Base-by-base conservation (phyloP, 2,329 filamentous ascomycete species). In the Cercospora zeina region DNA sequence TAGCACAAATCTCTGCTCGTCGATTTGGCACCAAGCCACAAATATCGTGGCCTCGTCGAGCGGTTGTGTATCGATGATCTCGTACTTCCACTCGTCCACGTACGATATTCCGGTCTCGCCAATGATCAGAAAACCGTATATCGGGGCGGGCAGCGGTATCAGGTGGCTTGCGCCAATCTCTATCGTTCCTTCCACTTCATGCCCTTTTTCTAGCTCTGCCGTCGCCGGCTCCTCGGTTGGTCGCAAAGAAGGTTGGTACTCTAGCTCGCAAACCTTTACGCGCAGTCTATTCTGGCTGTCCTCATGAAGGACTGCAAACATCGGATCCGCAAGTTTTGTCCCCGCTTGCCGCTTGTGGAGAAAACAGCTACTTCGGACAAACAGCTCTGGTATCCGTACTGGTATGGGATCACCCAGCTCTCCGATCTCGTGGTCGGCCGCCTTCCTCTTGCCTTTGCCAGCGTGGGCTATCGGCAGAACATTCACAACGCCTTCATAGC, bases 1-100 rank as follows among this genome's bases (percentile, higher is more conserved):
- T 2, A 99, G 78, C n/a, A 97, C 81, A 78, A 92, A 97, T 70
- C 89, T 84, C 39, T 89, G 87, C 24, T 87, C 85, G 70, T 97
- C 90, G 56, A 95, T 87, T 70, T 88, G 86, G 65, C 90, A 89
- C 93, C 93, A 99, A 1, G 91, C 87, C n/a, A 95, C 89, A 69
- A 96, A 97, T 36, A 96, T 88, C 2, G 89, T 91, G 0, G 92
- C 85, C 61, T 93, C 87, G 0, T 85, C 81, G 2, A 97, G 77
- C 0, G 82, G 78, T 8, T 87, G 82, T 16, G 87, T 85, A 11
- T 91, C 83, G 11, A 82, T 83, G 34, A 86, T 83, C 65, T 88
- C 87, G 24, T 79, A 90, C 34, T 89, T 82, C 66, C 71, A 75
- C 63, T 91, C 90, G 70, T 96, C 90, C 62, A 95, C 87, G 74